Conservation (phyloP, 2,329 filamentous ascomycete species). For the Sporothrix euskadiensis region DNA sequence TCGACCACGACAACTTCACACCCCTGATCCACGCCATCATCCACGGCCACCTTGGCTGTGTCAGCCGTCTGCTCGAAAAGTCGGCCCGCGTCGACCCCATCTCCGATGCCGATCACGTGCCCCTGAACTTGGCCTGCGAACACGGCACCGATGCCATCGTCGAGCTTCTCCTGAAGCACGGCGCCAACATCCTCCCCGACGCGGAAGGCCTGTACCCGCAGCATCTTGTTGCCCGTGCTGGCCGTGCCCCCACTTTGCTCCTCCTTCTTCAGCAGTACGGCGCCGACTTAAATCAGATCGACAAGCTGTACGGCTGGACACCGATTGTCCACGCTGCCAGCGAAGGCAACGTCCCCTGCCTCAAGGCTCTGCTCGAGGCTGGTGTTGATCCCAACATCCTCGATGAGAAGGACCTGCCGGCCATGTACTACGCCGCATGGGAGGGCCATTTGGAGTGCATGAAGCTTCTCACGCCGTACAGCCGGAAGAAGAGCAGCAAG, state of each 20-base stretch:
- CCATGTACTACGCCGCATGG: constrained; percentile 99
- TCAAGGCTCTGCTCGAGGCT: constrained; percentile 76
- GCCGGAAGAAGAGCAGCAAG: constrained; percentile 43
- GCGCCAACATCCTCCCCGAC: constrained; percentile 83
- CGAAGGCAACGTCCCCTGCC: constrained; percentile 87
- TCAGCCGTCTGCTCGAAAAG: constrained; percentile 71
- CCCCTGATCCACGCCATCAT: constrained; percentile 94
- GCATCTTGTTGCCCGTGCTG: constrained; percentile 88
- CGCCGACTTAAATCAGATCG: constrained; percentile 85
- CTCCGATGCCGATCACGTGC: constrained; percentile 87
- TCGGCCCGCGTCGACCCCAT: constrained; percentile 84
- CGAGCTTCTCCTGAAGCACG: constrained; percentile 76
- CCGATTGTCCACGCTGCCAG: constrained; percentile 94
- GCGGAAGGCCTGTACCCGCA: constrained; percentile 97
- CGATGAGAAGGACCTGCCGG: constrained; percentile 90
- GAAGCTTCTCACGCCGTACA: constrained; percentile 72
- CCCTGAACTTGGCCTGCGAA: constrained; percentile 91
- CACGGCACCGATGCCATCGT: constrained; percentile 85
- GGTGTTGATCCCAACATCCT: constrained; percentile 75
- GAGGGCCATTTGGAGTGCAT: constrained; percentile 95
- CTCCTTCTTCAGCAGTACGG: constrained; percentile 80
- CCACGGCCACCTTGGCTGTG: constrained; percentile 77
- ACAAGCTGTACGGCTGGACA: constrained; percentile 97
- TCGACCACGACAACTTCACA: constrained; percentile 97
- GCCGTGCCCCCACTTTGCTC: constrained; percentile 76